These are phyloP conservation scores for Ophiocytium majus DNA, from an alignment of 352 stramenopile species.

Conservation along the genomic window DNA sequence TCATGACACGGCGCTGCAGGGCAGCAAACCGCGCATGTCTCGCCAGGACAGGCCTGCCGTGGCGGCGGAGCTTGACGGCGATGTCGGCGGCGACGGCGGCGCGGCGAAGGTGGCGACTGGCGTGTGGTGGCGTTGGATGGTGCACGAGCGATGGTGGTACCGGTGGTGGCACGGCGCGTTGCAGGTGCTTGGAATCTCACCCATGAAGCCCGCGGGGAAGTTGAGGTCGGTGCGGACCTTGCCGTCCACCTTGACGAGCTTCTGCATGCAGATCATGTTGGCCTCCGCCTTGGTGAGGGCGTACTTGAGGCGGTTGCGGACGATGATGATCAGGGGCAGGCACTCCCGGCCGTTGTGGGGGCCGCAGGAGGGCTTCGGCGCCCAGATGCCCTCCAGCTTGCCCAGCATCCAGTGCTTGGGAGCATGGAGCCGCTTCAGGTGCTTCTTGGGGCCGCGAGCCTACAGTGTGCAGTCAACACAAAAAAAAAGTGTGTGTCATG, in stretches of 20 bases:
- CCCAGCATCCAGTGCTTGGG: slow-evolving; percentile 83
- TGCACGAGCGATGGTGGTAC: too few species aligned
- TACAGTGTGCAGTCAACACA: slow-evolving; percentile 4
- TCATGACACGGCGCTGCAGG: too few species aligned
- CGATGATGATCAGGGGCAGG: slow-evolving; percentile 94
- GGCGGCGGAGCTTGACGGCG: too few species aligned
- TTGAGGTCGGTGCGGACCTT: slow-evolving; percentile 94
- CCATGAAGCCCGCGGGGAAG: slow-evolving; percentile 98
- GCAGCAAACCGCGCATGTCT: too few species aligned
- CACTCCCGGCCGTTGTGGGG: slow-evolving; percentile 98
- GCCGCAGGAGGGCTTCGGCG: slow-evolving; percentile 60
- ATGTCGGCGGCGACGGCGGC: too few species aligned
- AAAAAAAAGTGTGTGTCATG: too few species aligned
- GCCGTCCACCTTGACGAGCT: slow-evolving; percentile 85
- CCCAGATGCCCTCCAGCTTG: slow-evolving; percentile 79
- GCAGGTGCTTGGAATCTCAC: too few species aligned
- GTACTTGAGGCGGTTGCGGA: slow-evolving; percentile 99
- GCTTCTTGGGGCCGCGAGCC: slow-evolving; percentile 77
- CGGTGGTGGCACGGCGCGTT: too few species aligned
- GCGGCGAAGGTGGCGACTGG: too few species aligned
- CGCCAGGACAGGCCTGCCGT: too few species aligned
- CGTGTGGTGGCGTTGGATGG: too few species aligned
- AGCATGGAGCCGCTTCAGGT: slow-evolving; percentile 87
- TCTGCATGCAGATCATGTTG: slow-evolving; percentile 98
- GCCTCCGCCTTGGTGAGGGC: slow-evolving; percentile 96